Evolutionary conservation across 2,329 filamentous ascomycete species (phyloP), one percentile per base, ranked within the genome.

Genomic region (Aspergillus japonicus): DNA sequence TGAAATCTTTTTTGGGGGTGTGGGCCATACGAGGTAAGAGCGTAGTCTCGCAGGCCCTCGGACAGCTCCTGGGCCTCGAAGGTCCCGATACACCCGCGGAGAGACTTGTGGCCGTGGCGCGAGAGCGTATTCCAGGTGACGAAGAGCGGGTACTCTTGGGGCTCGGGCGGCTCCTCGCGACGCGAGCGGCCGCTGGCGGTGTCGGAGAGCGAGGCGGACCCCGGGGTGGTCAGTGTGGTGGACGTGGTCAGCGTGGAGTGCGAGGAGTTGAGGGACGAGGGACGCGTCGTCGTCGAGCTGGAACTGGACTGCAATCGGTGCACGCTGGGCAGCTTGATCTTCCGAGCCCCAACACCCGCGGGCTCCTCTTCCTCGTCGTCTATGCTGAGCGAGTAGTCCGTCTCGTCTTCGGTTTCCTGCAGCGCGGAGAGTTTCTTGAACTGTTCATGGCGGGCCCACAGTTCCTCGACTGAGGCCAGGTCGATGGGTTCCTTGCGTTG

Each of bases 81-180:
- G 2, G 94, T 99, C 67, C 95, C 95, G 72, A 99, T 98, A 81
- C 95, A 99, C 61, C 95, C 95, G 61, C 95, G 89, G 47, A 99
- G 85, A 24, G 84, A 85, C 73, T 88, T 87, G 64, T 86, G 78
- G 29, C 86, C 84, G 56, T 74, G 80, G 68, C 81, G 75, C 7
- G 84, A 86, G 57, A 92, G 68, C 0, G 86, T 91, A 78, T 97
- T 96, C 93, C 94, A 98, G 7, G 93, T 96, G 50, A 99, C 91
- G 74, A 98, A 98, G 44, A 98, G 83, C 0, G 94, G 94, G 63
- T 88, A 86, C 47, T 85, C 82, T 59, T 67, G 68, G 12, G 71
- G 68, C 76, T 67, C 76, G 71, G 62, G 66, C 64, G 33, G 33
- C 33, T 35, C 33, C 11, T 66, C 61, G 64, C 69, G 39, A 10